phyloP scores from a whole-genome alignment of 1,284 basidiomycete genomes.

The Pseudozyma tsukubaensis region DNA sequence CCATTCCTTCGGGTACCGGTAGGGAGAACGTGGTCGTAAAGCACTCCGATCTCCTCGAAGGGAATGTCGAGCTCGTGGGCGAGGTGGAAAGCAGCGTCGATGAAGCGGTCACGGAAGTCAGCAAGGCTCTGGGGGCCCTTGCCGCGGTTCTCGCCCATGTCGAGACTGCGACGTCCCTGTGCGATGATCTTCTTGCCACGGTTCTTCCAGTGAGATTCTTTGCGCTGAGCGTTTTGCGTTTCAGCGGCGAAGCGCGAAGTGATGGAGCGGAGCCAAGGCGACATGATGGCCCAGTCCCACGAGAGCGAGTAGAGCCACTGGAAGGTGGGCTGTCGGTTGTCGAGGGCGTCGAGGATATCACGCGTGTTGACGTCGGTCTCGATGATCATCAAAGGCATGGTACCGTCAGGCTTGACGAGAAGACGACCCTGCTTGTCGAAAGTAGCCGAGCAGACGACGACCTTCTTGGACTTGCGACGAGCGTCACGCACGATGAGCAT shows the following conservation, averaged over 20 bases:
- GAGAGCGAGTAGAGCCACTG: slow-evolving; percentile 73
- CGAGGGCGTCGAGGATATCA: slow-evolving; percentile 71
- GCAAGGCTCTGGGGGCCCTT: slow-evolving; percentile 58
- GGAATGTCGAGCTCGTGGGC: slow-evolving; percentile 71
- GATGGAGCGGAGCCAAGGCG: slow-evolving; percentile 71
- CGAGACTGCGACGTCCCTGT: slow-evolving; percentile 54
- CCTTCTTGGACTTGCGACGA: slow-evolving; percentile 70
- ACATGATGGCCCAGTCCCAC: slow-evolving; percentile 72
- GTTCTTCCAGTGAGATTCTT: slow-evolving; percentile 55
- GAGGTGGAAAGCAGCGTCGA: slow-evolving; percentile 71
- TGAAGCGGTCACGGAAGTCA: slow-evolving; percentile 71
- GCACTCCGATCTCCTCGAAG: slow-evolving; percentile 74
- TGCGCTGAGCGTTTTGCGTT: slow-evolving; percentile 36
- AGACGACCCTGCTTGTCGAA: slow-evolving; percentile 72
- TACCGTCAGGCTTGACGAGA: slow-evolving; percentile 72
- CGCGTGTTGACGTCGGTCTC: slow-evolving; percentile 70
- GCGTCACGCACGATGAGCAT: slow-evolving; percentile 68
- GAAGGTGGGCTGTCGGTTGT: slow-evolving; percentile 71
- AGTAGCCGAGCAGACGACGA: slow-evolving; percentile 71
- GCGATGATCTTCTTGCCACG: slow-evolving; percentile 52
- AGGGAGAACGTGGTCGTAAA: slow-evolving; percentile 73
- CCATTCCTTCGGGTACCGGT: slow-evolving; percentile 69
- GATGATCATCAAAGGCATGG: slow-evolving; percentile 72
- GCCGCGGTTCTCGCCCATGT: slow-evolving; percentile 38
- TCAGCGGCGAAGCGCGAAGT: slow-evolving; percentile 59